A percentile compares a stretch with the other conserved stretches of the same genome.
Evolutionary conservation across 2,329 filamentous ascomycete genomes (phyloP).

Genomic region (Nothophoma quercina): DNA sequence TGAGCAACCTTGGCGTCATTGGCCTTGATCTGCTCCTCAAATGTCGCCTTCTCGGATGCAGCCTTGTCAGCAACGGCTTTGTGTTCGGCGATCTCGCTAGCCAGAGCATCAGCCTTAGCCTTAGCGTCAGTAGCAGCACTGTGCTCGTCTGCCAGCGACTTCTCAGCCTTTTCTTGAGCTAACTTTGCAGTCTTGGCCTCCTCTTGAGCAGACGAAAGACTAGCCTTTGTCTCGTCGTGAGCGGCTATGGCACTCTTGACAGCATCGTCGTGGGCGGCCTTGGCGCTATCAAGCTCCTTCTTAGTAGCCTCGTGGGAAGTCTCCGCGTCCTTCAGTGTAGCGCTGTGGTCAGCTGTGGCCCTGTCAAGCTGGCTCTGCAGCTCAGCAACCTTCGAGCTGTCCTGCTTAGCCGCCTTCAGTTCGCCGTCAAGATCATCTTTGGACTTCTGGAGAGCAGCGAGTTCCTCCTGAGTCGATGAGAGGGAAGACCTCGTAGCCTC

Average conservation of each 20-base stretch:
- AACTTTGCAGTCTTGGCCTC: conserved; percentile 21
- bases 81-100: conserved; percentile 31
- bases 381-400: conserved; percentile 27
- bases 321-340: conserved; percentile 29
- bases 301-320: conserved; percentile 24
- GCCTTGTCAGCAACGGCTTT: conserved; percentile 34
- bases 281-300: conserved; percentile 12
- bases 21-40: conserved; percentile 35
- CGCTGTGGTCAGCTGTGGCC: conserved; percentile 25
- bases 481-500: conserved; percentile 25
- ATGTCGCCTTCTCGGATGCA: conserved; percentile 28
- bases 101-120: conserved; percentile 23
- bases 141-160: conserved; percentile 25
- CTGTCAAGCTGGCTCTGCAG: conserved; percentile 35
- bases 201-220: conserved; percentile 14
- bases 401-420: conserved; percentile 28
- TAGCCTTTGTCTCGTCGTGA: conserved; percentile 16
- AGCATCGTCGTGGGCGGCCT: conserved; percentile 14
- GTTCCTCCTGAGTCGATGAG: conserved; percentile 17
- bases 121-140: conserved; percentile 28
- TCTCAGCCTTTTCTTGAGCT: conserved; percentile 16
- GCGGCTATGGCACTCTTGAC: conserved; percentile 21
- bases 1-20: conserved; percentile 33
- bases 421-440: conserved; percentile 29
- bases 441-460: conserved; percentile 24